Evolutionary conservation across 805 yeast species (phyloP).

Genomic region (Sugiyamaella americana): DNA sequence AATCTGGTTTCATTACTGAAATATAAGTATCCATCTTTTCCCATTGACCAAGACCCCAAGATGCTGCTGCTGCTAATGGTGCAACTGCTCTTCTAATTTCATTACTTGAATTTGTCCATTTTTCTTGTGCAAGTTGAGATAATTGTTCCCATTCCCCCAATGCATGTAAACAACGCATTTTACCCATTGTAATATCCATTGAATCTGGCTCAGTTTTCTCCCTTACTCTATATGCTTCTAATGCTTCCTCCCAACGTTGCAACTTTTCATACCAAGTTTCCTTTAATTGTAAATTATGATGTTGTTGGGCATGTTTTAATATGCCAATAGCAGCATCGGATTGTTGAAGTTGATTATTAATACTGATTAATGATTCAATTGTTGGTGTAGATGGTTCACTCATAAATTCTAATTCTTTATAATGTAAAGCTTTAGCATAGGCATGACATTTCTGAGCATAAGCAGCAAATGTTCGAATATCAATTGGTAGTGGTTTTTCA

Average conservation of each 20-base stretch:
- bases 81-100: slow-evolving; percentile 82
- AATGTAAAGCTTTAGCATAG: slow-evolving; percentile 93
- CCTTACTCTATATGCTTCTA: slow-evolving; percentile 80
- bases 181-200: slow-evolving; percentile 91
- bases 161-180: slow-evolving; percentile 96
- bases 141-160: slow-evolving; percentile 98
- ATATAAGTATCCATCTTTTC: slow-evolving; percentile 90
- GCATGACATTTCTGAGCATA: slow-evolving; percentile 96
- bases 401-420: slow-evolving; percentile 89
- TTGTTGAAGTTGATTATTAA: slow-evolving; percentile 91
- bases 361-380: slow-evolving; percentile 84
- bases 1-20: slow-evolving; percentile 79
- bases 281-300: slow-evolving; percentile 68
- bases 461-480: slow-evolving; percentile 82
- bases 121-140: slow-evolving; percentile 74
- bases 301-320: slow-evolving; percentile 63
- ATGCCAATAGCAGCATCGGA: slow-evolving; percentile 98
- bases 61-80: slow-evolving; percentile 97
- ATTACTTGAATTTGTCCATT: slow-evolving; percentile 70
- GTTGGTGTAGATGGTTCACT: slow-evolving; percentile 90
- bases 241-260: slow-evolving; percentile 97
- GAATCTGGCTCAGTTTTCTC: slow-evolving; percentile 50
- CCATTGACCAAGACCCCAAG: slow-evolving; percentile 98
- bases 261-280: slow-evolving; percentile 98
- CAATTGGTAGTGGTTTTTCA: slow-evolving; percentile 86